Conservation (phyloP, 2,329 filamentous ascomycete genomes). For the Tolypocladium endophyticum region DNA sequence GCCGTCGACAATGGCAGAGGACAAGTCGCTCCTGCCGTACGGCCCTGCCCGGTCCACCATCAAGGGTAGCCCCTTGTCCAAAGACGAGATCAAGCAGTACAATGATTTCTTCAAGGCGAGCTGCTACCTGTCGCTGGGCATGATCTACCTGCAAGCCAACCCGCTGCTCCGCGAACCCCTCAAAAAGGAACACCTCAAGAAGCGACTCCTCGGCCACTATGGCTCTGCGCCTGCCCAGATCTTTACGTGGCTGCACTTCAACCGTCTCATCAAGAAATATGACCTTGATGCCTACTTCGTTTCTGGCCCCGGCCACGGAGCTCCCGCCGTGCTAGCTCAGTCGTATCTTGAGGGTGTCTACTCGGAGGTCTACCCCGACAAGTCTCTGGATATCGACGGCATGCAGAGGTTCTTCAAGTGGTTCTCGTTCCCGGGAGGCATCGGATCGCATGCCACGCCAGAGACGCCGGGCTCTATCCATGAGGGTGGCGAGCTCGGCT, state of each 20-base stretch:
- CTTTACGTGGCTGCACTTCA: constrained; percentile 76
- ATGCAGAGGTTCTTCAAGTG: constrained; percentile 71
- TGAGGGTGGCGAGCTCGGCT: constrained; percentile 74
- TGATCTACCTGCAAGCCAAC: constrained; percentile 71
- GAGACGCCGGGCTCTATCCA: constrained; percentile 70
- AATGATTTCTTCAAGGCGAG: constrained; percentile 66
- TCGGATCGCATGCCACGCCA: constrained; percentile 67
- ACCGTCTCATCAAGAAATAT: constrained; percentile 72
- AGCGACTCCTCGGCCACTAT: constrained; percentile 66
- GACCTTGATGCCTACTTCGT: constrained; percentile 63
- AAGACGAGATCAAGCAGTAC: constrained; percentile 57
- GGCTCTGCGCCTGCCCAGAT: constrained; percentile 72
- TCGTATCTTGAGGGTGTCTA: constrained; percentile 71
- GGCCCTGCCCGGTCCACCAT: constrained; percentile 56
- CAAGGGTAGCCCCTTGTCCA: constrained; percentile 47
- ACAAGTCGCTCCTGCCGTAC: constrained; percentile 51
- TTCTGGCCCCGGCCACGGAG: constrained; percentile 68
- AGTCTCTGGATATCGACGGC: constrained; percentile 56
- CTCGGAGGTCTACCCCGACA: constrained; percentile 66
- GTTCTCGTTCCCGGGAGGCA: constrained; percentile 72
- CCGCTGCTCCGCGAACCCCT: constrained; percentile 61
- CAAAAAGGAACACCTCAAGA: constrained; percentile 60
- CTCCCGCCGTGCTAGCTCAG: constrained; percentile 65
- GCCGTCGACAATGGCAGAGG: constrained; percentile 23
- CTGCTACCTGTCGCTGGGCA: constrained; percentile 65